Percentiles rank a stretch among this genome's conserved stretches.
Evolutionary conservation across 768 basidiomycete genomes (phyloP).

Genomic region (Russula emetica): DNA sequence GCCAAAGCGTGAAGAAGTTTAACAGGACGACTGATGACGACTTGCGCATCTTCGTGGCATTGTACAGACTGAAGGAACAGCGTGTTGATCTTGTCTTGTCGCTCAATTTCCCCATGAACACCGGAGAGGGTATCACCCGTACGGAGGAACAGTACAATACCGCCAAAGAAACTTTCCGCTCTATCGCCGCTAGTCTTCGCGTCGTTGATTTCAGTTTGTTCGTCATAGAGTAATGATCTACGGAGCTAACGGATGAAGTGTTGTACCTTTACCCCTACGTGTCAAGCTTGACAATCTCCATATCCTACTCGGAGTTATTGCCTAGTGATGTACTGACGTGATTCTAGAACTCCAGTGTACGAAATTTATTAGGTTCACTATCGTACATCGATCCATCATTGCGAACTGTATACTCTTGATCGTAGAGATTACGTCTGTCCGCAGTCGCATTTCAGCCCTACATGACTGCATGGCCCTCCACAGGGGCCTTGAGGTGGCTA

Average conservation of each 20-base stretch:
- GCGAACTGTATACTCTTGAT: neutral
- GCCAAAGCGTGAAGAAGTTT: slow-evolving; percentile 75
- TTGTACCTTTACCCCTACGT: neutral
- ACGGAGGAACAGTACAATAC: slow-evolving; percentile 37
- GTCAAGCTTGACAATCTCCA: neutral
- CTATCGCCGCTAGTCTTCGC: slow-evolving; percentile 52
- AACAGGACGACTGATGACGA: slow-evolving; percentile 55
- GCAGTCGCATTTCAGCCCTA: neutral
- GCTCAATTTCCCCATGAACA: slow-evolving; percentile 67
- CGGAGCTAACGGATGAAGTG: neutral
- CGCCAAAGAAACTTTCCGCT: slow-evolving; percentile 48
- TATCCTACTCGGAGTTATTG: no score
- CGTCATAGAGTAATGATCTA: slow-evolving; percentile 40
- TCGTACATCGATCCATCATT: neutral
- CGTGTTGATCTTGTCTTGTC: slow-evolving; percentile 79
- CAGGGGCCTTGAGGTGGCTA: neutral
- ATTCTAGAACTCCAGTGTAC: neutral
- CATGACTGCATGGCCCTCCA: no score
- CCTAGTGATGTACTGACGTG: neutral
- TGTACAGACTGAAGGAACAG: slow-evolving; percentile 72
- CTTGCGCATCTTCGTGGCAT: slow-evolving; percentile 72
- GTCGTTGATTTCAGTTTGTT: slow-evolving; percentile 73
- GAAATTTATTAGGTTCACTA: neutral
- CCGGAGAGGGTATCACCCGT: slow-evolving; percentile 45
- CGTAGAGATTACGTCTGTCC: neutral